Evolutionary conservation across 176 grass and related monocot species (phyloP).

Genomic region (Pontederia crassipes): DNA sequence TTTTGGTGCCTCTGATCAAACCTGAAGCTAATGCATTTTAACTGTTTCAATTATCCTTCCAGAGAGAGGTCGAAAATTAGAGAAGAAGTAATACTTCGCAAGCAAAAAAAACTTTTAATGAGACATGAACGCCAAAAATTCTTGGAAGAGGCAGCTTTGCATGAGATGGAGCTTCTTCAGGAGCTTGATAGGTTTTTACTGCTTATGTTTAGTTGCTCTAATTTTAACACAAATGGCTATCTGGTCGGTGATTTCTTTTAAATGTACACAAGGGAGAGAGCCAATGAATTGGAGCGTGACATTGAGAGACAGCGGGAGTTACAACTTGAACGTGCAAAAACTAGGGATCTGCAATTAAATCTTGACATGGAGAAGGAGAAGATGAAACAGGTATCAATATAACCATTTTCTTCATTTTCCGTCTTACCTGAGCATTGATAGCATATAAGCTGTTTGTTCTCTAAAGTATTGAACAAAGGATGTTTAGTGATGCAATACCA

Average conservation of each 20-base stretch:
- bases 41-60: conserved; percentile 1
- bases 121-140: conserved; percentile 67
- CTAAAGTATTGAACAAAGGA: too few relatives aligned
- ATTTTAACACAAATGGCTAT: not conserved
- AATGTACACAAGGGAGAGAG: conserved; percentile 47
- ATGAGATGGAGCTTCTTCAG: conserved; percentile 84
- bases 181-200: conserved; percentile 73
- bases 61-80: conserved; percentile 77
- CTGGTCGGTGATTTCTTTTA: conserved; percentile 9
- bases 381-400: conserved; percentile 58
- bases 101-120: conserved; percentile 84
- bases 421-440: too few relatives aligned
- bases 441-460: too few relatives aligned
- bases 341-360: conserved; percentile 78
- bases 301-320: conserved; percentile 71
- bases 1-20: too few relatives aligned
- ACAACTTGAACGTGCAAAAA: conserved; percentile 73
- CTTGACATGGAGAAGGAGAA: conserved; percentile 89
- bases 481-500: too few relatives aligned
- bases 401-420: too few relatives aligned
- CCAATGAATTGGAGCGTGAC: conserved; percentile 57
- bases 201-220: not conserved
- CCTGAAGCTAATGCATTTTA: not conserved
- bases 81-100: conserved; percentile 73
- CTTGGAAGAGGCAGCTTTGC: conserved; percentile 61